These are phyloP conservation scores for Kernera saxatilis DNA, from an alignment of 345 rosid species.

Conservation along the genomic window DNA sequence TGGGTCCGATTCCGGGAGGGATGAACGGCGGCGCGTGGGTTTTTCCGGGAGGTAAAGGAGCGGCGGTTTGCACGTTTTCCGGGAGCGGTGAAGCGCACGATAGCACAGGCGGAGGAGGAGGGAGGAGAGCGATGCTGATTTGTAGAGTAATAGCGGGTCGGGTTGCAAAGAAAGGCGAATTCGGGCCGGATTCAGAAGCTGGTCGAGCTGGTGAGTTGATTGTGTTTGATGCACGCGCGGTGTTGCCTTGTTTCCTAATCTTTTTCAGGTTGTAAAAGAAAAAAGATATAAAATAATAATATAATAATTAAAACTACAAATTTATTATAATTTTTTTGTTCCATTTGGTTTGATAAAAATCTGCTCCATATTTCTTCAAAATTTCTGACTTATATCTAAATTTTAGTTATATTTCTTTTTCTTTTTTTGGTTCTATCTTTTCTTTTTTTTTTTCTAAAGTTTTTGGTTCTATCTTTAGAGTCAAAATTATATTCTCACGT, in stretches of 20 bases:
- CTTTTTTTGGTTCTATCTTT: not conserved
- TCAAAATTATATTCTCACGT: not conserved
- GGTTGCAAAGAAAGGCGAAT: constrained; percentile 49
- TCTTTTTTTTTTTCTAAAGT: not conserved
- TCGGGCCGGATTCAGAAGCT: constrained; percentile 73
- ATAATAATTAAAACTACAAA: not conserved
- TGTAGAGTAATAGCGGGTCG: constrained; percentile 94
- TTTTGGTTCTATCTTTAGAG: not conserved
- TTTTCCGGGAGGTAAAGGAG: constrained; percentile 45
- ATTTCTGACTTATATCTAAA: not conserved
- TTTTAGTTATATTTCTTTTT: no score
- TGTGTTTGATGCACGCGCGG: constrained; percentile 80
- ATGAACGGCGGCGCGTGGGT: constrained; percentile 50
- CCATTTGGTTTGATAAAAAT: not conserved
- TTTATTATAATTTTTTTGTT: not conserved
- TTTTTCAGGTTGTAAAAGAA: constrained; percentile 86
- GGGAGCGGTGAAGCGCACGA: constrained; percentile 88
- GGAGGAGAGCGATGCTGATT: constrained; percentile 88
- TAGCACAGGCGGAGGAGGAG: constrained; percentile 75
- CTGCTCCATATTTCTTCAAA: not conserved
- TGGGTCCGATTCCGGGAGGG: constrained; percentile 60
- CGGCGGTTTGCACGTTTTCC: constrained; percentile 50
- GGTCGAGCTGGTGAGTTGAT: constrained; percentile 72
- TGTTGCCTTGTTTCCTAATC: constrained; percentile 88
- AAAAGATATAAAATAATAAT: not conserved